phyloP scores from a whole-genome alignment of 2,329 filamentous ascomycete genomes.

The Ceratocystiopsis sp. region DNA sequence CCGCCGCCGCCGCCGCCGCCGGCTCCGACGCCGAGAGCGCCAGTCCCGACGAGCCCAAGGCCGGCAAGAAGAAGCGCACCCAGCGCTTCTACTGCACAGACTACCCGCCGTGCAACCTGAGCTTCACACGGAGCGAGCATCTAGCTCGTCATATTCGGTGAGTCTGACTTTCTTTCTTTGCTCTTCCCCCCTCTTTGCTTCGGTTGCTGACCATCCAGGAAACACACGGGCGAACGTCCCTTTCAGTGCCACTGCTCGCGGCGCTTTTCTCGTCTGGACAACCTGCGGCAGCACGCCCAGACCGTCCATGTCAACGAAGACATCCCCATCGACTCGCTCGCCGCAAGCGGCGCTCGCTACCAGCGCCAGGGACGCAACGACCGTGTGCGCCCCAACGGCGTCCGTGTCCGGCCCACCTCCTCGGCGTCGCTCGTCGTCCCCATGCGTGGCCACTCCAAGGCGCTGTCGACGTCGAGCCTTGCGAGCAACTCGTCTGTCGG shows the following conservation, averaged over 20 bases:
- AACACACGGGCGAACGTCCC: slow-evolving; percentile 92
- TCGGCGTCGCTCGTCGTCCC: slow-evolving; percentile 51
- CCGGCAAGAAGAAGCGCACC: slow-evolving; percentile 88
- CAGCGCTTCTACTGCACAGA: slow-evolving; percentile 94
- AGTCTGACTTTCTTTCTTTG: slow-evolving; percentile 11
- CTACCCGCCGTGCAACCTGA: slow-evolving; percentile 82
- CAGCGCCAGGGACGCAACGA: slow-evolving; percentile 86
- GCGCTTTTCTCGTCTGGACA: slow-evolving; percentile 85
- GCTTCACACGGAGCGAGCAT: slow-evolving; percentile 93
- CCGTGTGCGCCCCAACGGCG: slow-evolving; percentile 51
- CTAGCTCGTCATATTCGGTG: slow-evolving; percentile 85
- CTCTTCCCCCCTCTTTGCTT: background rate
- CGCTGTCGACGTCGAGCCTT: slow-evolving; percentile 74
- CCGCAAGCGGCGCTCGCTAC: slow-evolving; percentile 80
- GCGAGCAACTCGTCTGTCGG: slow-evolving; percentile 49
- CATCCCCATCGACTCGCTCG: slow-evolving; percentile 83
- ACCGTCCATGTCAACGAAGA: slow-evolving; percentile 97
- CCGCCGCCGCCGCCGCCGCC: slow-evolving; percentile 24
- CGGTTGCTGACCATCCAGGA: slow-evolving; percentile 32
- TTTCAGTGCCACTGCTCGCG: slow-evolving; percentile 93
- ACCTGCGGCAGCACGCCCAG: slow-evolving; percentile 89
- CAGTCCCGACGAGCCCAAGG: slow-evolving; percentile 46
- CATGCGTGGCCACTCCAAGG: slow-evolving; percentile 67
- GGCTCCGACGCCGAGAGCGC: slow-evolving; percentile 50
- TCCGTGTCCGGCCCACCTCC: slow-evolving; percentile 60